These are phyloP conservation scores for Cicer judaicum DNA, from an alignment of 306 rosid species.

Conservation along the genomic window DNA sequence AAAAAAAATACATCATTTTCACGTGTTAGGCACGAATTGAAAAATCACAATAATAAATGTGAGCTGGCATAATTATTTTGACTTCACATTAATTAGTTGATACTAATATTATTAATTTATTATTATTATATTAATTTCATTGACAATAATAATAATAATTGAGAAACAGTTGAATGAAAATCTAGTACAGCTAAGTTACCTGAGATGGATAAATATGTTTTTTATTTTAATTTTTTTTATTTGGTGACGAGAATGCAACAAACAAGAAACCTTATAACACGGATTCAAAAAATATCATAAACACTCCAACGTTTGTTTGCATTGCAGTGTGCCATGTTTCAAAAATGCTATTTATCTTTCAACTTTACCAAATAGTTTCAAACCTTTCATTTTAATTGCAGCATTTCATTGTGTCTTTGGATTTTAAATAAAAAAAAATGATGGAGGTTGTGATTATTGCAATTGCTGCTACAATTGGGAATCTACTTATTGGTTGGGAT, in stretches of 20 bases:
- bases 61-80: conserved; percentile 5
- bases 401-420: not conserved
- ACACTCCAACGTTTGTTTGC: too few relatives aligned
- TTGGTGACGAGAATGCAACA: not conserved
- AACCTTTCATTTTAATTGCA: not conserved
- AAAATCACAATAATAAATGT: not conserved
- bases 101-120: not conserved
- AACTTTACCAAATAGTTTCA: conserved; percentile 27
- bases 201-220: not conserved
- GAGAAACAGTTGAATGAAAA: not conserved
- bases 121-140: not conserved
- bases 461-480: conserved; percentile 90
- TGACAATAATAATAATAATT: conserved; percentile 11
- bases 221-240: not conserved
- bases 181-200: conserved; percentile 41
- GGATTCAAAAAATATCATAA: not conserved
- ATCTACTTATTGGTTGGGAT: conserved; percentile 91
- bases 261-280: not conserved
- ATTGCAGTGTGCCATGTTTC: not conserved
- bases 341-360: not conserved
- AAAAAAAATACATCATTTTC: not conserved
- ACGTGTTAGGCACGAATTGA: not conserved
- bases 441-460: conserved; percentile 86
- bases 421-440: conserved; percentile 44
- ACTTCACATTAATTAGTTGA: conserved; percentile 16